Conservation (phyloP, 1,284 basidiomycete species). For the Fereydounia khargensis region DNA sequence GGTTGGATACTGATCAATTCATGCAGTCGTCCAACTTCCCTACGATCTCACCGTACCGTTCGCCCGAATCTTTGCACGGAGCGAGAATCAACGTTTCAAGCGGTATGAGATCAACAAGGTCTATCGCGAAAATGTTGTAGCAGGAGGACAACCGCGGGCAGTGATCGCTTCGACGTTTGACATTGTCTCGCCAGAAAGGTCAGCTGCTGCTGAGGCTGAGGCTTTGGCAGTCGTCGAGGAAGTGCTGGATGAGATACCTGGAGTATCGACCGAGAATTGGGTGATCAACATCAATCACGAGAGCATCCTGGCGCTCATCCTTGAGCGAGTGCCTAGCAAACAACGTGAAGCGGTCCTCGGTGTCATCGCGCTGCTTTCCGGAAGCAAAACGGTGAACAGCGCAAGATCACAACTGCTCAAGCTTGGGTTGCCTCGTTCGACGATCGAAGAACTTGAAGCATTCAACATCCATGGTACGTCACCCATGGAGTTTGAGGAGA, state of each 20-base stretch:
- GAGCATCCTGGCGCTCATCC: constrained; percentile 33
- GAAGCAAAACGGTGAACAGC: constrained; percentile 26
- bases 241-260: constrained; percentile 50
- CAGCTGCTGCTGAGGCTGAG: constrained; percentile 56
- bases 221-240: constrained; percentile 49
- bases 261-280: constrained; percentile 45
- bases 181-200: constrained; percentile 54
- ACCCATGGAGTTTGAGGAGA: not conserved
- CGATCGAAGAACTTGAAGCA: constrained; percentile 52
- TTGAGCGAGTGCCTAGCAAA: constrained; percentile 48
- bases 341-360: constrained; percentile 36
- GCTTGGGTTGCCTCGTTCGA: constrained; percentile 39
- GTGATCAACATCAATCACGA: constrained; percentile 54
- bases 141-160: constrained; percentile 56
- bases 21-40: constrained; percentile 55
- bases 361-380: constrained; percentile 27
- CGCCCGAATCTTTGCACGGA: constrained; percentile 76
- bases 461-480: constrained; percentile 23
- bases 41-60: constrained; percentile 68
- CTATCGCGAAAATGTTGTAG: constrained; percentile 55
- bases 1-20: no score
- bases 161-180: constrained; percentile 56
- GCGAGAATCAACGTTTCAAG: constrained; percentile 76
- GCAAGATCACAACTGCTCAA: constrained; percentile 38
- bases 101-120: constrained; percentile 71